phyloP scores from a whole-genome alignment of 2,329 filamentous ascomycete genomes.

The Colletotrichum horii region DNA sequence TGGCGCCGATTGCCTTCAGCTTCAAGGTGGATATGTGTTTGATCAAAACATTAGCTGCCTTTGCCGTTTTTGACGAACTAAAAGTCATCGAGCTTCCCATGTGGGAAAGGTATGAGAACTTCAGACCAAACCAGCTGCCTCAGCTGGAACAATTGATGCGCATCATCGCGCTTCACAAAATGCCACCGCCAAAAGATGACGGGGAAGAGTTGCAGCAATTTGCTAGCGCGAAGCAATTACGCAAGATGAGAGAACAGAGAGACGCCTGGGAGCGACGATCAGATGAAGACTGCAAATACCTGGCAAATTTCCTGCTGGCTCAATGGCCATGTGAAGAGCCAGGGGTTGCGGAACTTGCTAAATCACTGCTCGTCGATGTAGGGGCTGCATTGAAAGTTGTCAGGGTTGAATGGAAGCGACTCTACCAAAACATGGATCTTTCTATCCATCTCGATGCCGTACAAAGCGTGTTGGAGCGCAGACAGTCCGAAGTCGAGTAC shows the following conservation, averaged over 20 bases:
- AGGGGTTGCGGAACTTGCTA: slow-evolving; percentile 29
- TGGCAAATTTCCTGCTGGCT: slow-evolving; percentile 45
- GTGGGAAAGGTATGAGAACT: slow-evolving; percentile 38
- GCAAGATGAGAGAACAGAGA: slow-evolving; percentile 34
- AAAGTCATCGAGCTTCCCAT: slow-evolving; percentile 39
- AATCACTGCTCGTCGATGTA: slow-evolving; percentile 39
- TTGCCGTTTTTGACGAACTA: slow-evolving; percentile 43
- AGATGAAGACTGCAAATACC: slow-evolving; percentile 34
- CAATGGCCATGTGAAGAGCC: slow-evolving; percentile 51
- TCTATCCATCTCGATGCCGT: slow-evolving; percentile 46
- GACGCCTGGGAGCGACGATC: slow-evolving; percentile 32
- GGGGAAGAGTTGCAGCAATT: slow-evolving; percentile 24
- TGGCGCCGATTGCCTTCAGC: slow-evolving; percentile 49
- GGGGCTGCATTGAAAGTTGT: slow-evolving; percentile 42
- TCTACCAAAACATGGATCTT: slow-evolving; percentile 54
- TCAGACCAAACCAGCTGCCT: slow-evolving; percentile 37
- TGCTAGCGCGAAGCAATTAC: slow-evolving; percentile 32
- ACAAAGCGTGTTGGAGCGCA: slow-evolving; percentile 42
- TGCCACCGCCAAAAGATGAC: slow-evolving; percentile 31
- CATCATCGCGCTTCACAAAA: slow-evolving; percentile 34
- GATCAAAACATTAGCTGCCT: slow-evolving; percentile 49
- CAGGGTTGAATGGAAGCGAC: slow-evolving; percentile 49
- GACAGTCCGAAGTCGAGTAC: slow-evolving; percentile 27
- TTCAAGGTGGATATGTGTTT: slow-evolving; percentile 40
- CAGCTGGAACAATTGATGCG: slow-evolving; percentile 32